Evolutionary conservation across 116 monocot species (phyloP).

Genomic region (Posidonia oceanica): DNA sequence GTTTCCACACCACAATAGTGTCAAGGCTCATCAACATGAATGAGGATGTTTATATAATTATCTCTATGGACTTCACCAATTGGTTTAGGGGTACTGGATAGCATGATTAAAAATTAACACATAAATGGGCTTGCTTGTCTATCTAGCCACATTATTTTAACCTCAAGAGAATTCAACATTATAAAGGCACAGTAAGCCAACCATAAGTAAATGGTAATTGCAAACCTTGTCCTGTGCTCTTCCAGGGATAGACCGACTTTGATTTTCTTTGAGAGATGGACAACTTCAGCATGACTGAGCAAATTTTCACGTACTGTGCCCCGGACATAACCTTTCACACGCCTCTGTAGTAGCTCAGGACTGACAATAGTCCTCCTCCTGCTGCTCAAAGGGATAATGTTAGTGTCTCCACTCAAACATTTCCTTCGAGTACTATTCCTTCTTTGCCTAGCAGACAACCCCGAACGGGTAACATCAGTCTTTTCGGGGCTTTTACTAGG

Average conservation of each 20-base stretch:
- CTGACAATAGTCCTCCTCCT: conserved; percentile 22
- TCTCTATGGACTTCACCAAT: too few relatives aligned
- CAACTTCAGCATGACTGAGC: conserved; percentile 79
- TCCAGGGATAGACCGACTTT: conserved; percentile 61
- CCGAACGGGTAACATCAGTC: conserved; percentile 42
- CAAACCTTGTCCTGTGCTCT: conserved; percentile 33
- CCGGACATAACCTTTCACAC: conserved; percentile 52
- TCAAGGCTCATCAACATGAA: too few relatives aligned
- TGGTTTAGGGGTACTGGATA: too few relatives aligned
- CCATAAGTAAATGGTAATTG: neutral
- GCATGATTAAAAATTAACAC: too few relatives aligned
- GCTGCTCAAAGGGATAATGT: conserved; percentile 8
- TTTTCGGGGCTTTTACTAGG: conserved; percentile 18
- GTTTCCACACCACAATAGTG: too few relatives aligned
- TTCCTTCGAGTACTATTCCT: conserved; percentile 33
- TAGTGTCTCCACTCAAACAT: conserved; percentile 6
- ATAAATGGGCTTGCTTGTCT: too few relatives aligned
- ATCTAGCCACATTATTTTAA: neutral
- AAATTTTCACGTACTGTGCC: conserved; percentile 53
- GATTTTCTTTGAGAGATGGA: conserved; percentile 67
- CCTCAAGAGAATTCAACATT: neutral
- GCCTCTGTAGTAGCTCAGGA: conserved; percentile 34
- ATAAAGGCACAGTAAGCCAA: neutral
- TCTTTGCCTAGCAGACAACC: conserved; percentile 61
- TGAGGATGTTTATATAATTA: too few relatives aligned